A percentile compares a stretch with the other conserved stretches of the same genome.
phyloP scores from a whole-genome alignment of 202 grass and related monocot species.

The Setaria italica region DNA sequence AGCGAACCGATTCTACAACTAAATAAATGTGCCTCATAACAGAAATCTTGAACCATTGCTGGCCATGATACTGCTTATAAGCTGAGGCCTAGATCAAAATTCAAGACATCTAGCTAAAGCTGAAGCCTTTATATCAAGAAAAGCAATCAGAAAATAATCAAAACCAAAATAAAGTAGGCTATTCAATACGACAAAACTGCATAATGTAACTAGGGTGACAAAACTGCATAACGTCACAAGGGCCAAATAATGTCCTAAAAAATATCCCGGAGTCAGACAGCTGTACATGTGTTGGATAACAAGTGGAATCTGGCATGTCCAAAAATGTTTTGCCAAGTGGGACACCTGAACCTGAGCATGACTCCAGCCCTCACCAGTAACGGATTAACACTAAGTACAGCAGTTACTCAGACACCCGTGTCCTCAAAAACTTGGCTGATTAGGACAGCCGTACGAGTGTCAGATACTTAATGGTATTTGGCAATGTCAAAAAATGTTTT shows the following conservation, averaged over 20 bases:
- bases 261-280: not conserved
- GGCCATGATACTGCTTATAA: not conserved
- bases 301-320: conserved; percentile 7
- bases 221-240: not conserved
- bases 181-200: not conserved
- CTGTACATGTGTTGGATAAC: not conserved
- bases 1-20: not conserved
- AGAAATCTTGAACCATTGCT: not conserved
- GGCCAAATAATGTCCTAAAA: not conserved
- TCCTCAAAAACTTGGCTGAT: not conserved
- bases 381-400: not conserved
- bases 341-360: not conserved
- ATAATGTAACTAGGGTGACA: not conserved
- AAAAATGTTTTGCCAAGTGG: conserved; percentile 2
- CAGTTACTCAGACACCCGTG: not conserved
- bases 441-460: not conserved
- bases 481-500: conserved; percentile 9
- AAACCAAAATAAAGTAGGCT: conserved; percentile 2
- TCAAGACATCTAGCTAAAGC: not conserved
- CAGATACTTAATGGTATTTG: not conserved
- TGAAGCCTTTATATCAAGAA: not conserved
- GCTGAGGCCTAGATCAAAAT: conserved; percentile 26
- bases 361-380: not conserved
- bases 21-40: conserved; percentile 1
- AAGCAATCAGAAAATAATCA: not conserved